phyloP scores from a whole-genome alignment of 768 basidiomycete genomes.

The Exsudoporus frostii region DNA sequence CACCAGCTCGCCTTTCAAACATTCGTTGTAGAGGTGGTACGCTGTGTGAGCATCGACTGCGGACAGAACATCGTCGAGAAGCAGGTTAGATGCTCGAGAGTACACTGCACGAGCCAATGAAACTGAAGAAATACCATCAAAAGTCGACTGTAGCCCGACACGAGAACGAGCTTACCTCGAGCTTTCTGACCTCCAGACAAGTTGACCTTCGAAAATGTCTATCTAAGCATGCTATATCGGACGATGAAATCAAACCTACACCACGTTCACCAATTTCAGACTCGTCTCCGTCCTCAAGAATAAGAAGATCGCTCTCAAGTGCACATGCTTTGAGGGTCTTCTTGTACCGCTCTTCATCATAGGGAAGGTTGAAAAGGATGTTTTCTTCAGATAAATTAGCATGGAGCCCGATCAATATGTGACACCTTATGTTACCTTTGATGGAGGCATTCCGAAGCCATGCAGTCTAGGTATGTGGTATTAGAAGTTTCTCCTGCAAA shows the following conservation, averaged over 20 bases:
- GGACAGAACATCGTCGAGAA: slow-evolving; percentile 80
- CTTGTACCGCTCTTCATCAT: slow-evolving; percentile 67
- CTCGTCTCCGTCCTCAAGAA: slow-evolving; percentile 85
- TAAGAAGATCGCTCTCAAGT: slow-evolving; percentile 69
- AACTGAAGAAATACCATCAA: slow-evolving; percentile 38
- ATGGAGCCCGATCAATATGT: slow-evolving; percentile 37
- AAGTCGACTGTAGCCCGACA: neutral
- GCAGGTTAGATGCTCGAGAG: slow-evolving; percentile 75
- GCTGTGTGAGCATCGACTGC: slow-evolving; percentile 85
- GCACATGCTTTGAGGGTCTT: slow-evolving; percentile 77
- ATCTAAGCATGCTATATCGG: neutral
- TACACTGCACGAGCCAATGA: slow-evolving; percentile 85
- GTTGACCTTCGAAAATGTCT: slow-evolving; percentile 22
- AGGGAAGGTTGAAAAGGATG: slow-evolving; percentile 79
- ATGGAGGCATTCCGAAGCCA: slow-evolving; percentile 73
- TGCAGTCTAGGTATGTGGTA: slow-evolving; percentile 38
- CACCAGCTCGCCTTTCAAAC: slow-evolving; percentile 76
- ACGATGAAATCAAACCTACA: slow-evolving; percentile 34
- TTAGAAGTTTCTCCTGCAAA: slow-evolving; percentile 2
- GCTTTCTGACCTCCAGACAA: slow-evolving; percentile 63
- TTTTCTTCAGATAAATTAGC: slow-evolving; percentile 42
- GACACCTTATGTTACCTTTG: slow-evolving; percentile 18
- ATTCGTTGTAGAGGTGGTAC: slow-evolving; percentile 75
- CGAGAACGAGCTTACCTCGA: slow-evolving; percentile 41
- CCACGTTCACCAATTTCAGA: slow-evolving; percentile 88